phyloP scores from a whole-genome alignment of 192 early-diverging fungal genomes.

The Lunasporangiospora selenospora region DNA sequence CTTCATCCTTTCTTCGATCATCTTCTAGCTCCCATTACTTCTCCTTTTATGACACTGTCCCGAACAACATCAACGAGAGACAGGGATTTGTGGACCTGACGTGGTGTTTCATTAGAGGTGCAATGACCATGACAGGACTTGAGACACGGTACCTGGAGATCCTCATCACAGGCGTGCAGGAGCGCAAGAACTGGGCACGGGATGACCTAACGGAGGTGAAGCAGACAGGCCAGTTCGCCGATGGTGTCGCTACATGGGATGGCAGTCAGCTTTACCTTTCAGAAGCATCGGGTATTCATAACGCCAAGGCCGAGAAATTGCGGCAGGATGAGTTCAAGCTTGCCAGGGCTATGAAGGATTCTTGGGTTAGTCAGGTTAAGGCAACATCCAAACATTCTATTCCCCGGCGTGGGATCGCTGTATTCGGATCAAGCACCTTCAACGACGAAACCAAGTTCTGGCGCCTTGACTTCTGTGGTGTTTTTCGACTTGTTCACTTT shows the following conservation, averaged over 20 bases:
- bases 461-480: slow-evolving; percentile 5
- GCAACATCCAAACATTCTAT: slow-evolving; percentile 10
- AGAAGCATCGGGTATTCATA: slow-evolving; percentile 8
- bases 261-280: slow-evolving; percentile 3
- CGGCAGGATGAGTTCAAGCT: slow-evolving; percentile 8
- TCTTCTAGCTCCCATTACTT: slow-evolving; percentile 12
- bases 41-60: slow-evolving; percentile 2
- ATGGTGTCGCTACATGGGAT: slow-evolving; percentile 4
- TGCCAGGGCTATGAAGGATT: slow-evolving; percentile 14
- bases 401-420: slow-evolving; percentile 1
- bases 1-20: no score
- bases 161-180: background rate
- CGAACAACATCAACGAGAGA: background rate
- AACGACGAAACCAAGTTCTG: slow-evolving; percentile 15
- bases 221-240: slow-evolving; percentile 4
- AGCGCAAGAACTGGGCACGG: slow-evolving; percentile 9
- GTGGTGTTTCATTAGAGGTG: slow-evolving; percentile 11
- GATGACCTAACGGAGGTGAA: slow-evolving; percentile 3
- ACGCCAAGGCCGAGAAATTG: slow-evolving; percentile 2
- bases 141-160: slow-evolving; percentile 5
- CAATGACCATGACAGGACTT: background rate
- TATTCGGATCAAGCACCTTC: slow-evolving; percentile 7
- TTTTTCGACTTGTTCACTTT: slow-evolving; percentile 16
- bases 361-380: slow-evolving; percentile 11
- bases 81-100: slow-evolving; percentile 10